Conservation (phyloP, 2,329 filamentous ascomycete genomes). For the Claviceps sp. region DNA sequence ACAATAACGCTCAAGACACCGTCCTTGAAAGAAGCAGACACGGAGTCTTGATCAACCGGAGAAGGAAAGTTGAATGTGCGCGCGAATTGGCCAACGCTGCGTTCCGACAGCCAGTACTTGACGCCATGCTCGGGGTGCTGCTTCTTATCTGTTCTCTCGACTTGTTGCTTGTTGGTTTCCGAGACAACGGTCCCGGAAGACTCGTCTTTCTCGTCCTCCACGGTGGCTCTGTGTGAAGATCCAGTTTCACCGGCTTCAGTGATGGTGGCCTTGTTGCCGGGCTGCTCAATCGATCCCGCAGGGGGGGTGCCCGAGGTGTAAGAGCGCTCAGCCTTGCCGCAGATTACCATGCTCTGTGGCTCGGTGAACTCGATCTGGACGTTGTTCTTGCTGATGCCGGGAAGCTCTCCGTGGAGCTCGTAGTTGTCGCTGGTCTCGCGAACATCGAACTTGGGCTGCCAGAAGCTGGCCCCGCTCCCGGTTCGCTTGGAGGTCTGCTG, state of each 20-base stretch:
- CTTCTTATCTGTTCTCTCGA: constrained; percentile 15
- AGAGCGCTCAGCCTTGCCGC: constrained; percentile 50
- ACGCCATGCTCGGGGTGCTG: constrained; percentile 18
- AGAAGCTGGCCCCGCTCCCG: constrained; percentile 24
- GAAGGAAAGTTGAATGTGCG: constrained; percentile 52
- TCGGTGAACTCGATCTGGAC: constrained; percentile 65
- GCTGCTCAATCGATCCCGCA: constrained; percentile 31
- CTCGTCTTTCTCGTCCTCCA: constrained; percentile 37
- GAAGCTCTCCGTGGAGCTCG: constrained; percentile 64
- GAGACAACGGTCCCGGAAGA: constrained; percentile 7
- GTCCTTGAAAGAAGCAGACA: constrained; percentile 47
- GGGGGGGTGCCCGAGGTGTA: constrained; percentile 33
- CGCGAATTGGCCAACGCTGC: constrained; percentile 48
- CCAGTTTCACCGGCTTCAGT: constrained; percentile 17
- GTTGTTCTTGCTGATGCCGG: constrained; percentile 57
- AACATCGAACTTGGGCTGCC: constrained; percentile 61
- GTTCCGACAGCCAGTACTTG: constrained; percentile 56
- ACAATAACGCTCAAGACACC: constrained; percentile 47
- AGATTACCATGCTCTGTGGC: constrained; percentile 52
- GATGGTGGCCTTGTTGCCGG: constrained; percentile 18
- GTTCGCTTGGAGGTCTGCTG: constrained; percentile 5
- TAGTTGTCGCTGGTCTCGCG: constrained; percentile 51
- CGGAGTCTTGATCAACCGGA: constrained; percentile 44
- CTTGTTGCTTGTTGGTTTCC: constrained; percentile 9
- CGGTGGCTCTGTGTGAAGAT: constrained; percentile 39